Evolutionary conservation across 2,329 filamentous ascomycete genomes (phyloP).

Genomic region (Coleophoma crateriformis): DNA sequence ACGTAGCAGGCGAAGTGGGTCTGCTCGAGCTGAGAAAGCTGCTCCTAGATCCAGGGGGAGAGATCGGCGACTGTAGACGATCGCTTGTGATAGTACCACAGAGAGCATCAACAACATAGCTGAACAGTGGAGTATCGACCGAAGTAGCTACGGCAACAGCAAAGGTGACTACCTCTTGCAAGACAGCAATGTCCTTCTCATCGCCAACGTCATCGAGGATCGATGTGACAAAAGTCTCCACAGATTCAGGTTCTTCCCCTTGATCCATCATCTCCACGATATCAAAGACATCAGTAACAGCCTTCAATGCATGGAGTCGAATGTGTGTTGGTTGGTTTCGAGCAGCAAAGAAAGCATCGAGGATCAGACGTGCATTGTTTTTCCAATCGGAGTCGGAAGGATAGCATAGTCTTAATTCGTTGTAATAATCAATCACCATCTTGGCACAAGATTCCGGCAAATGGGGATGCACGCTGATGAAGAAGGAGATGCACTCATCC

Average conservation of each 20-base stretch:
- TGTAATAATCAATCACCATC: constrained; percentile 61
- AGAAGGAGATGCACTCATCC: constrained; percentile 61
- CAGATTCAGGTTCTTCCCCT: constrained; percentile 50
- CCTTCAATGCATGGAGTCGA: constrained; percentile 55
- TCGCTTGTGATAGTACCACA: constrained; percentile 44
- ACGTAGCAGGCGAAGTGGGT: constrained; percentile 7
- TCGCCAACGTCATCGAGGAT: constrained; percentile 55
- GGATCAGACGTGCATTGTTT: constrained; percentile 52
- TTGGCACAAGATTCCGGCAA: constrained; percentile 60
- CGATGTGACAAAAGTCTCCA: constrained; percentile 53
- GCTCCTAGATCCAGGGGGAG: constrained; percentile 20
- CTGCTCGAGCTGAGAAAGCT: constrained; percentile 12
- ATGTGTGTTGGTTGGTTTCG: constrained; percentile 53
- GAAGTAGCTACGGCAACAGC: constrained; percentile 59
- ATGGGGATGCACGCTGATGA: constrained; percentile 53
- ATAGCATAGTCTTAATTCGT: constrained; percentile 64
- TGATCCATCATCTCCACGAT: constrained; percentile 45
- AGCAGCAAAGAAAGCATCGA: constrained; percentile 60
- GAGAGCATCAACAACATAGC: constrained; percentile 48
- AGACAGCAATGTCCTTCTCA: constrained; percentile 59
- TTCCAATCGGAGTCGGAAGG: constrained; percentile 68
- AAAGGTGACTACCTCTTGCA: constrained; percentile 60
- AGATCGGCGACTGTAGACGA: constrained; percentile 33
- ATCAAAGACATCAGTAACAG: constrained; percentile 45
- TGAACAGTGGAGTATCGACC: constrained; percentile 53